These are phyloP conservation scores for Lactarius hatsudake DNA, from an alignment of 768 basidiomycete species.

Conservation along the genomic window DNA sequence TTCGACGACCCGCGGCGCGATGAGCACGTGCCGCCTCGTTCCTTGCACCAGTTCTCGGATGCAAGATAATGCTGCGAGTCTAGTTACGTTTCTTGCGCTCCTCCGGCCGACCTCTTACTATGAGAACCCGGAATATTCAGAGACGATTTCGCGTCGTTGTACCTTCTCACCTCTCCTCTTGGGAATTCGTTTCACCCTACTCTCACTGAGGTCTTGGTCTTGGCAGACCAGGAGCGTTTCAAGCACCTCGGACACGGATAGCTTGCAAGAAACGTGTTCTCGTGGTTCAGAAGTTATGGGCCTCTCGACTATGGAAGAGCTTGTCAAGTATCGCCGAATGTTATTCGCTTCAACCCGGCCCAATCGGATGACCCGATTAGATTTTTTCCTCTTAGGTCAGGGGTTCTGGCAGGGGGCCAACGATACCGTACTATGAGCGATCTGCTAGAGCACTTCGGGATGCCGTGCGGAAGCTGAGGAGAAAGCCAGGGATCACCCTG, in stretches of 20 bases:
- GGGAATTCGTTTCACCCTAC: neutral
- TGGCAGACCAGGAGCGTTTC: neutral
- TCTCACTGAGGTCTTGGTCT: neutral
- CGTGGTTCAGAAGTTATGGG: neutral
- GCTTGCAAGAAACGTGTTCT: neutral
- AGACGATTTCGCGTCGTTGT: neutral
- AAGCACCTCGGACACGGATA: neutral
- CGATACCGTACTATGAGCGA: neutral
- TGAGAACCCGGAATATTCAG: neutral
- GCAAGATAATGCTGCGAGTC: neutral
- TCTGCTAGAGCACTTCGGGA: neutral
- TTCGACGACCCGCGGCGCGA: no score
- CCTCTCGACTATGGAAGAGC: neutral
- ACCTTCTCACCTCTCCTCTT: neutral
- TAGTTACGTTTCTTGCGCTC: neutral
- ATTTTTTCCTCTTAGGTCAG: no score
- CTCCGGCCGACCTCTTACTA: neutral
- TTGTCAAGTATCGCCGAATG: slow-evolving; percentile 8
- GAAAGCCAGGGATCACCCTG: neutral
- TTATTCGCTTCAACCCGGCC: neutral
- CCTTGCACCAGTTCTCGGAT: no score
- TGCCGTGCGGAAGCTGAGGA: neutral
- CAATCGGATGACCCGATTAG: neutral
- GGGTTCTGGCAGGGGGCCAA: neutral
- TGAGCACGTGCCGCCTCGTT: no score